These are phyloP conservation scores for Globisporangium middletonii DNA, from an alignment of 352 stramenopile genomes.

Conservation along the genomic window DNA sequence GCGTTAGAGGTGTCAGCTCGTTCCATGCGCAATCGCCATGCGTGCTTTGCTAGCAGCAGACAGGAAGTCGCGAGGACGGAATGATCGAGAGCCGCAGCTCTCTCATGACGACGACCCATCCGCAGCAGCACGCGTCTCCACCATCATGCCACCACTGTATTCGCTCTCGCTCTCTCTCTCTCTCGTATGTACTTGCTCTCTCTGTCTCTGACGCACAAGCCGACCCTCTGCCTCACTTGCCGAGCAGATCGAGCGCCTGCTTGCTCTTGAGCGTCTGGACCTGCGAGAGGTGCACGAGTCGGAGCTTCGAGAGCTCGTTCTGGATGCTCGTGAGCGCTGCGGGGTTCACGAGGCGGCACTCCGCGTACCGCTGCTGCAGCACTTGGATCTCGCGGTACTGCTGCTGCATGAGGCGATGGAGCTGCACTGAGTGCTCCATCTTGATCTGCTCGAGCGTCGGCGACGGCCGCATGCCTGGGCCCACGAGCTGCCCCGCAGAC, in stretches of 20 bases:
- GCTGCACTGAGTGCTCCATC: constrained; percentile 82
- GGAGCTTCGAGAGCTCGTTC: constrained; percentile 79
- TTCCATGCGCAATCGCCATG: neutral
- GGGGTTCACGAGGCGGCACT: constrained; percentile 66
- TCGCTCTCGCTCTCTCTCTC: neutral
- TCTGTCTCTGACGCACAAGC: neutral
- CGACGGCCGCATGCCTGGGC: constrained; percentile 14
- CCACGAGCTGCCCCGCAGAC: constrained; percentile 14
- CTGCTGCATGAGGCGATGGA: constrained; percentile 84
- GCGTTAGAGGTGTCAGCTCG: neutral
- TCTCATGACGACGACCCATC: constrained; percentile 1
- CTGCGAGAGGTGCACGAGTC: constrained; percentile 78
- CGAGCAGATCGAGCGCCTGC: constrained; percentile 66
- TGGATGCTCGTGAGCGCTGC: constrained; percentile 72
- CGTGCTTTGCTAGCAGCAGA: neutral
- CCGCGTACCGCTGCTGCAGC: constrained; percentile 78
- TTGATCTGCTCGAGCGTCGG: constrained; percentile 63
- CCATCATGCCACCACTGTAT: too few species aligned
- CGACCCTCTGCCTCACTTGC: constrained; percentile 31
- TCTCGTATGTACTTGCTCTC: neutral
- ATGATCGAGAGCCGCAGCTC: constrained; percentile 6
- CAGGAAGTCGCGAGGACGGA: neutral
- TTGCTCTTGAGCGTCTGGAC: constrained; percentile 86
- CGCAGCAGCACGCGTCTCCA: too few species aligned
- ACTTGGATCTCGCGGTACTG: constrained; percentile 86